phyloP scores from a whole-genome alignment of 352 stramenopile species.

The Pythium rishiriense region DNA sequence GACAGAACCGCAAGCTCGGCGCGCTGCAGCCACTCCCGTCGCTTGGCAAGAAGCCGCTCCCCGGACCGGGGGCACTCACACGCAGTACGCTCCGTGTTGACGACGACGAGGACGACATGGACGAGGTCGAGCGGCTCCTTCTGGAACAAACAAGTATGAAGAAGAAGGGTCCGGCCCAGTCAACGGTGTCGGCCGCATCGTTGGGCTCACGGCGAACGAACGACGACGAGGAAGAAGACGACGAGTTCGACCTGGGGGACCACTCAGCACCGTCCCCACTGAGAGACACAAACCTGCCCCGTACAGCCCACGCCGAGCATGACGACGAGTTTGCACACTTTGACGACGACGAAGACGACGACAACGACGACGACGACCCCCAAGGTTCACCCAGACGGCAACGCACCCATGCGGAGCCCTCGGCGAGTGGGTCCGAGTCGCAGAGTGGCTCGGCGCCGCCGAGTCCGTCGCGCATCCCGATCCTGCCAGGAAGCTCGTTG shows the following conservation, averaged over 20 bases:
- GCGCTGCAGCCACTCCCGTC: slow-evolving; percentile 21
- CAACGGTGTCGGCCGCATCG: neutral
- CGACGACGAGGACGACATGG: slow-evolving; percentile 30
- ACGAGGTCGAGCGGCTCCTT: slow-evolving; percentile 30
- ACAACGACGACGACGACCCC: neutral
- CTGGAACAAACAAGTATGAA: slow-evolving; percentile 25
- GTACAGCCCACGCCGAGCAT: neutral
- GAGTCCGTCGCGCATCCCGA: slow-evolving; percentile 25
- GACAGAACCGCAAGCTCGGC: slow-evolving; percentile 2
- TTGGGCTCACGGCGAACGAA: neutral
- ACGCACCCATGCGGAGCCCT: neutral
- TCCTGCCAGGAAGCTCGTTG: slow-evolving; percentile 19
- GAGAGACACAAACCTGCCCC: slow-evolving; percentile 1
- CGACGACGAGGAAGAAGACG: slow-evolving; percentile 20
- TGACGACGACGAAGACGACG: slow-evolving; percentile 23
- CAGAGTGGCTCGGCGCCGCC: slow-evolving; percentile 6
- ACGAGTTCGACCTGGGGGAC: slow-evolving; percentile 23
- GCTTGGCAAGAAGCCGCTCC: slow-evolving; percentile 18
- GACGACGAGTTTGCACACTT: slow-evolving; percentile 34
- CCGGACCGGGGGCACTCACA: slow-evolving; percentile 1
- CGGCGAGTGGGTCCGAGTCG: slow-evolving; percentile 12
- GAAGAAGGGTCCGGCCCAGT: neutral
- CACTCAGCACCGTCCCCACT: slow-evolving; percentile 7
- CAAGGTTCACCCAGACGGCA: neutral
- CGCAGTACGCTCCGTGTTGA: neutral